Base-by-base conservation (phyloP, 768 basidiomycete genomes). In the Termitomyces sp. region DNA sequence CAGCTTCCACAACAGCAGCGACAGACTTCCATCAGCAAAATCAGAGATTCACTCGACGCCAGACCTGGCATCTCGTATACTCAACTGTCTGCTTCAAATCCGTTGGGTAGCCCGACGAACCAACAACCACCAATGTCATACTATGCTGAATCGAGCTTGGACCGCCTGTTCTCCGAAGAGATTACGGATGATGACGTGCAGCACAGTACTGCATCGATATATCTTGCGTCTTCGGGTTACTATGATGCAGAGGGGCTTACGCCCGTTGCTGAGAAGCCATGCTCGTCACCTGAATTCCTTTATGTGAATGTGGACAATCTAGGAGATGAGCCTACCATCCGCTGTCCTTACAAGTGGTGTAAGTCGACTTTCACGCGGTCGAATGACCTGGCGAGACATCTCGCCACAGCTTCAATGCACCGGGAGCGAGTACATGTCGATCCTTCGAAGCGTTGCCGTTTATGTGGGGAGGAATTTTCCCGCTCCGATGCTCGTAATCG, bases 401-500 rank as follows among this genome's bases (percentile, higher is more conserved):
- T 66, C 16, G 60, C 58, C 33, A 70, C 64, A 44, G 67, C 66
- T 30, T 61, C 66, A n/a, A 61, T 64, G 33, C 69, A 70, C 46
- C 68, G 57, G 43, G 57, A 51, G 44, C 40, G 60, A 20, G 50
- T 28, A 47, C 35, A 35, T 35, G 51, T 54, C 28, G 66, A 64
- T 47, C 57, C 36, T 47, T 61, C 63, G 0, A 66, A 54, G 18
- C 16, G 61, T 12, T 71, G 70, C 52, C 51, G 60, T 38, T 59
- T 50, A 32, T 68, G 67, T n/a, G 63, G 64, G 20, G 64, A 64
- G 9, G 56, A 61, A 35, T 64, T 70, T 20, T 71, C 70, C 50
- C 68, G 70, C 14, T 52, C 59, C n/a, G 70, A 73, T 63, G 67
- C 71, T 50, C 64, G 65, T 26, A 63, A 60, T 35, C 66, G 70